phyloP scores from a whole-genome alignment of 805 yeast species.

The Myxozyma geophila region DNA sequence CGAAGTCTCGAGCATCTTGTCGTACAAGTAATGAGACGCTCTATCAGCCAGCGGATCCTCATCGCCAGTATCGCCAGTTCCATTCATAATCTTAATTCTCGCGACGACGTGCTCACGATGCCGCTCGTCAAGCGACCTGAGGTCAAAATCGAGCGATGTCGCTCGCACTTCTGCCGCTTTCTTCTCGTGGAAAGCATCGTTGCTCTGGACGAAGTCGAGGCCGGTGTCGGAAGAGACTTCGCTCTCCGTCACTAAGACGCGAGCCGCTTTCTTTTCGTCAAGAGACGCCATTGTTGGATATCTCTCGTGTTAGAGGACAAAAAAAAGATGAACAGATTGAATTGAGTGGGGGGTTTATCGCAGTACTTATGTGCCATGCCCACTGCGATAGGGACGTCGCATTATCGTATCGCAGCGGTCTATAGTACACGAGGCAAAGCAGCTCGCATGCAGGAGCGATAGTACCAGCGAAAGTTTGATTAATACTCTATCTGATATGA shows the following conservation, averaged over 20 bases:
- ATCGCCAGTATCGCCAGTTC: slow-evolving; percentile 14
- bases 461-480: too few relatives aligned
- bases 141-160: neutral
- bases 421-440: too few relatives aligned
- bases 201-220: neutral
- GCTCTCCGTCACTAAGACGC: neutral
- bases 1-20: slow-evolving; percentile 47
- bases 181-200: neutral
- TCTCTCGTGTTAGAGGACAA: neutral
- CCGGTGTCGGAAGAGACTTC: neutral
- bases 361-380: too few relatives aligned
- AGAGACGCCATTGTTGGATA: neutral
- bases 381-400: too few relatives aligned
- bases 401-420: too few relatives aligned
- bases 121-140: neutral
- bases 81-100: slow-evolving; percentile 21
- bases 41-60: slow-evolving; percentile 20
- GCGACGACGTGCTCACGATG: slow-evolving; percentile 11
- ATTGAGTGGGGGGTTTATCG: too few relatives aligned
- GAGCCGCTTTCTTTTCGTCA: neutral
- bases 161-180: neutral
- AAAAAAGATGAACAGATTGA: neutral
- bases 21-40: slow-evolving; percentile 35
- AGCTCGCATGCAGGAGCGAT: too few relatives aligned
- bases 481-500: too few relatives aligned